Conservation (phyloP, 2,329 filamentous ascomycete species). For the Phyllosticta capitalensis region DNA sequence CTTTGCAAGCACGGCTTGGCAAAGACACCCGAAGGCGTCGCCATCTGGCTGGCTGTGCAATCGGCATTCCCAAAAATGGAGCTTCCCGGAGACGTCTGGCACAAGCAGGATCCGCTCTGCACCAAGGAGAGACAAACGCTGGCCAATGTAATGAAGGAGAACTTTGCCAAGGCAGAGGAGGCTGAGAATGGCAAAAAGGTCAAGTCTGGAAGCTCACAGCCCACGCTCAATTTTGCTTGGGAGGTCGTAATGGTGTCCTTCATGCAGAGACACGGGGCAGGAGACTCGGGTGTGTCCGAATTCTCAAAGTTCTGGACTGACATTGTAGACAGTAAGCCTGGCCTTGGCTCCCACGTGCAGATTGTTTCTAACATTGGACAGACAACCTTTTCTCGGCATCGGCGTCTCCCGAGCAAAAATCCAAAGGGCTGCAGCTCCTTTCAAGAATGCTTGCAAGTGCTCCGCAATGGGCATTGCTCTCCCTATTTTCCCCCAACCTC, state of each 20-base stretch:
- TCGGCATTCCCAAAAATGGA: constrained; percentile 54
- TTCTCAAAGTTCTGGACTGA: constrained; percentile 79
- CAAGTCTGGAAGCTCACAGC: constrained; percentile 65
- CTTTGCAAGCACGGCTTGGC: constrained; percentile 57
- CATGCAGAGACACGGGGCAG: constrained; percentile 19
- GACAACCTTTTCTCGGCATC: constrained; percentile 74
- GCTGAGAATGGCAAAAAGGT: constrained; percentile 33
- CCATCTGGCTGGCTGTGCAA: constrained; percentile 70
- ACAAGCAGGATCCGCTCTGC: constrained; percentile 60
- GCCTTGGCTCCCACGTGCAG: not conserved
- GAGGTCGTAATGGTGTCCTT: constrained; percentile 55
- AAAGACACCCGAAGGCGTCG: constrained; percentile 79
- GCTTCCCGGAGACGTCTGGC: constrained; percentile 63
- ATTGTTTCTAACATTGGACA: constrained; percentile 27
- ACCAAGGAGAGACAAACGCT: constrained; percentile 58
- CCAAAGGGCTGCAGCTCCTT: constrained; percentile 83
- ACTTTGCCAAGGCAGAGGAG: constrained; percentile 43
- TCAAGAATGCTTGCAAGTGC: constrained; percentile 57
- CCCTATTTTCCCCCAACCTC: constrained; percentile 74
- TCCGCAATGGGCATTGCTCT: constrained; percentile 40
- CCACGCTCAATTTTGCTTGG: constrained; percentile 83
- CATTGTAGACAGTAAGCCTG: constrained; percentile 67
- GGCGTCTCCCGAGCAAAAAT: constrained; percentile 81
- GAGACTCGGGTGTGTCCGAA: constrained; percentile 22
- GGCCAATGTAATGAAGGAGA: constrained; percentile 71